Base-by-base conservation (phyloP, 352 stramenopile species). In the Phytophthora sojae region DNA sequence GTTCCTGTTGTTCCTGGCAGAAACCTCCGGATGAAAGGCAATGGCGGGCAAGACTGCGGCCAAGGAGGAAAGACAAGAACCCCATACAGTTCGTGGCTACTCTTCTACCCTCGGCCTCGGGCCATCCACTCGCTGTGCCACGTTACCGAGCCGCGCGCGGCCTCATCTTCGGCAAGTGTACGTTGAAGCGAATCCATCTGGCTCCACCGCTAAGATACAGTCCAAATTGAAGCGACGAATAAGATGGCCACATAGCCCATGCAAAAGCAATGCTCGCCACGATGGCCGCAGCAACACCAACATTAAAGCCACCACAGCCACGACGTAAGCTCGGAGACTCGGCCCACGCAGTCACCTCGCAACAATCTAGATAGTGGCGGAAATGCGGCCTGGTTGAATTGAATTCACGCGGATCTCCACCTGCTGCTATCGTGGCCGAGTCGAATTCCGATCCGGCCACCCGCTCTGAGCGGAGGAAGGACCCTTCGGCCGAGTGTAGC, bases 151-250 rank as follows among this genome's bases (percentile, higher is more conserved):
- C 50, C 19, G 45, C 54, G 29, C 54, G 32, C 61, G 39, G 47
- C 23, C 47, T 47, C 52, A 59, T 39, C 45, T 29, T 49, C 8
- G 25, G 26, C 6, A 29, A 55, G 23, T 55, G 49, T 37, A 32
- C 49, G 49, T 51, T 51, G 44, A 66, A 32, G 32, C 37, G n/a
- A 35, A 32, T 2, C 54, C 39, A 44, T 47, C 62, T 17, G 63
- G 63, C 58, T 67, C 32, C 21, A 72, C 52, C 29, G 25, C 50
- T 21, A 45, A 25, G 14, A 42, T 67, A 53, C 57, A 21, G 57
- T 67, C 50, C 49, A 67, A 30, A 7, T 67, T 72, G 57, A 67
- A 72, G 65, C 39, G 51, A 37, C 17, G 37, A 66, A 60, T 61
- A 66, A 64, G 57, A 68, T 49, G 47, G 42, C 42, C 32, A n/a